Percentiles rank a stretch among this genome's conserved stretches.
Evolutionary conservation across 2,329 filamentous ascomycete genomes (phyloP).

Genomic region (Elsinoe ampelina): DNA sequence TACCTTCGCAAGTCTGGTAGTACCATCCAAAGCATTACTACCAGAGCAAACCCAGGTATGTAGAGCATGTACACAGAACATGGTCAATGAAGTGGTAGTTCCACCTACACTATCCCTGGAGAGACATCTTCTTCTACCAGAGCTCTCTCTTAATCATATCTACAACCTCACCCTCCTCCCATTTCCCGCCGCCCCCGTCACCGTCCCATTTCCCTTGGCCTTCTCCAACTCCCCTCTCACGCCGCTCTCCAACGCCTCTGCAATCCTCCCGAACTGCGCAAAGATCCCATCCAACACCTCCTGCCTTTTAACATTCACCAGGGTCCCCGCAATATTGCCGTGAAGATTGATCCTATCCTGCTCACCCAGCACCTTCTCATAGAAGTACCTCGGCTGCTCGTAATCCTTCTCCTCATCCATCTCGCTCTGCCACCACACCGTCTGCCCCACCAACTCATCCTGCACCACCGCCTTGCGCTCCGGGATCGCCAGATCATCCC

Average conservation of each 20-base stretch:
- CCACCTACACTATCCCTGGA: background rate
- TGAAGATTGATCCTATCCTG: constrained; percentile 24
- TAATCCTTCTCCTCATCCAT: constrained; percentile 42
- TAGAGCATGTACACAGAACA: no score
- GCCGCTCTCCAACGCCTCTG: background rate
- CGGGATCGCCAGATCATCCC: constrained; percentile 17
- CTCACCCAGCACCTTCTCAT: constrained; percentile 29
- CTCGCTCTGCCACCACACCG: constrained; percentile 22
- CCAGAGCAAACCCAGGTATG: no score
- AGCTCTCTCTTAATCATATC: background rate
- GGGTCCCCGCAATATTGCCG: constrained; percentile 19
- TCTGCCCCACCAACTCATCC: constrained; percentile 21
- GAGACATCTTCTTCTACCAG: background rate
- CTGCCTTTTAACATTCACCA: constrained; percentile 1
- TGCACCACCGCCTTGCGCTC: constrained; percentile 10
- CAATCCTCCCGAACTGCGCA: constrained; percentile 3
- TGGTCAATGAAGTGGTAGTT: background rate
- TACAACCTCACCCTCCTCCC: constrained; percentile 6
- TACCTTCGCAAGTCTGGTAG: no score
- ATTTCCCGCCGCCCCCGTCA: background rate
- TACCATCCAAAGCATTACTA: no score
- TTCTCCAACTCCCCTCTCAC: background rate
- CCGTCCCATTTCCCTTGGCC: background rate
- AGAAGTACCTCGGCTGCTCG: constrained; percentile 41
- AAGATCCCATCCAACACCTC: constrained; percentile 3